Percentiles rank a stretch among this genome's conserved stretches.
Conservation (phyloP, 495 filamentous ascomycete species). For the Staphylotrichum longicolle region DNA sequence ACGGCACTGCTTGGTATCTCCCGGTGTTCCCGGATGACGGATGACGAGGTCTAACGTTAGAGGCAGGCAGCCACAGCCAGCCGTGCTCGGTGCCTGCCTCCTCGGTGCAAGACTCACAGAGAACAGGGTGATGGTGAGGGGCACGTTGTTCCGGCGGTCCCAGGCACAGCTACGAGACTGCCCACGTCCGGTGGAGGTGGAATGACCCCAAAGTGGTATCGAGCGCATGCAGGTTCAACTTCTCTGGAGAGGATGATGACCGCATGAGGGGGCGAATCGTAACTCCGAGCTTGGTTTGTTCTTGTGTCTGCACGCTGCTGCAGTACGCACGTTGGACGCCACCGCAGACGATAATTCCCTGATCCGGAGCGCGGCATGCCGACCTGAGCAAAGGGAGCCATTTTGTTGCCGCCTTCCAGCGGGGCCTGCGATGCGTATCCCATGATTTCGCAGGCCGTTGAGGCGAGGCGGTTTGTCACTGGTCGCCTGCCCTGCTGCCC, state of each 20-base stretch:
- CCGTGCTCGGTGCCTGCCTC: no score
- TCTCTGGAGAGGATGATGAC: slow-evolving; percentile 4
- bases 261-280: slow-evolving; percentile 13
- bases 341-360: slow-evolving; percentile 1
- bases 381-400: neutral
- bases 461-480: neutral
- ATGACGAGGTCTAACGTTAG: neutral
- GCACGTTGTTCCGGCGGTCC: neutral
- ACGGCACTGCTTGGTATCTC: neutral
- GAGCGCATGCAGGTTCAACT: neutral
- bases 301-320: neutral
- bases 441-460: neutral
- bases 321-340: neutral
- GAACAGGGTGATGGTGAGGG: neutral
- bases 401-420: neutral
- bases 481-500: slow-evolving; percentile 15
- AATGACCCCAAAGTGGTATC: neutral
- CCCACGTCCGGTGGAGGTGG: neutral
- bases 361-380: slow-evolving; percentile 7
- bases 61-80: neutral
- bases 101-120: no score
- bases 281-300: slow-evolving; percentile 6
- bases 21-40: neutral
- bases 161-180: neutral
- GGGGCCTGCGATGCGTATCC: no score